Conservation (phyloP, 225 moss, liverwort and hornwort genomes). For the Sphagnum tenellum region DNA sequence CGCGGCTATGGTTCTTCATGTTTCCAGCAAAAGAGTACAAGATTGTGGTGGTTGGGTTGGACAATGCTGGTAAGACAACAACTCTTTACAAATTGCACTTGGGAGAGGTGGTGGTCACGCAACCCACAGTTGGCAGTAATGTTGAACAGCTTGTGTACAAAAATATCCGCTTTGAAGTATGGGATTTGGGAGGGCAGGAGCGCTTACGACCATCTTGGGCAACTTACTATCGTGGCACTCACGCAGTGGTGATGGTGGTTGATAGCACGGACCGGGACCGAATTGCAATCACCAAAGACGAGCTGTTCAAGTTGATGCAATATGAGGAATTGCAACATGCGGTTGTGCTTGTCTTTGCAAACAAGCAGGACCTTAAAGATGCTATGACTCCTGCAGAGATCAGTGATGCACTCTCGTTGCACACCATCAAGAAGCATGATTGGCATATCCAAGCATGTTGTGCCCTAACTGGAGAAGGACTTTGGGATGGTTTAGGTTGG, state of each 20-base stretch:
- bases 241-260: conserved; percentile 82
- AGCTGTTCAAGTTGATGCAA: conserved; percentile 67
- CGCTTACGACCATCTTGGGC: conserved; percentile 81
- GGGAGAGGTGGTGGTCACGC: conserved; percentile 84
- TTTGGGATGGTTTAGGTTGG: conserved; percentile 84
- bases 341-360: conserved; percentile 72
- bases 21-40: conserved; percentile 88
- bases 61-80: conserved; percentile 83
- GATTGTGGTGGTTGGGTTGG: conserved; percentile 82
- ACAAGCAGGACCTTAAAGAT: conserved; percentile 83
- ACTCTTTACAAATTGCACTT: conserved; percentile 80
- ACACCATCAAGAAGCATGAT: conserved; percentile 75
- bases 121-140: conserved; percentile 83
- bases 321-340: conserved; percentile 73
- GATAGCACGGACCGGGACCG: conserved; percentile 75
- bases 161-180: conserved; percentile 78
- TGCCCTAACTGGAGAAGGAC: conserved; percentile 77
- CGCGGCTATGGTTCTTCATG: conserved; percentile 80
- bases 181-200: conserved; percentile 87
- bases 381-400: conserved; percentile 83
- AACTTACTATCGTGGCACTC: conserved; percentile 75
- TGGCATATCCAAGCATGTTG: conserved; percentile 91
- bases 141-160: conserved; percentile 79
- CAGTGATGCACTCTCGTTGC: conserved; percentile 70
- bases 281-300: conserved; percentile 65